Evolutionary conservation across 2,329 filamentous ascomycete species (phyloP).

Genomic region (Fusarium beomiforme): DNA sequence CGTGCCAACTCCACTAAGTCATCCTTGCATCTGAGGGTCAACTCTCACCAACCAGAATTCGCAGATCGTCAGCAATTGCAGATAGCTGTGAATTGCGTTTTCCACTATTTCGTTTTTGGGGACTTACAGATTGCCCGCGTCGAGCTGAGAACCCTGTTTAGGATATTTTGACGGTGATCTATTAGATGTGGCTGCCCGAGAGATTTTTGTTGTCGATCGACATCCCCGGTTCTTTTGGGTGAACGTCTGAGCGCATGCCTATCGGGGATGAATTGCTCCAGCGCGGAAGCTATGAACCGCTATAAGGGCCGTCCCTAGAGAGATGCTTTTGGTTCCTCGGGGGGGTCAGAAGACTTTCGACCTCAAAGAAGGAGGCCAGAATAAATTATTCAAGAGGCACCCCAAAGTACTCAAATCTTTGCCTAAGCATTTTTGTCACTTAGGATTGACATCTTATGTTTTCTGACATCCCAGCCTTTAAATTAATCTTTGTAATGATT

Average conservation of each 20-base stretch:
- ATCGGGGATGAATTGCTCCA: conserved; percentile 18
- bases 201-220: conserved; percentile 22
- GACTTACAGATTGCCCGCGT: conserved; percentile 5
- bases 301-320: conserved; percentile 38
- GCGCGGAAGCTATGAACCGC: conserved; percentile 30
- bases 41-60: conserved; percentile 23
- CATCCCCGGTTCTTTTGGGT: not conserved
- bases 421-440: too few relatives aligned
- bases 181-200: conserved; percentile 2
- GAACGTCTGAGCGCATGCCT: conserved; percentile 16
- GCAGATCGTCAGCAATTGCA: conserved; percentile 27
- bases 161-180: not conserved
- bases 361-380: too few relatives aligned
- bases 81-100: conserved; percentile 9
- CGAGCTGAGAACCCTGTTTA: conserved; percentile 21
- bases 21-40: conserved; percentile 16
- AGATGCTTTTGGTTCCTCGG: too few relatives aligned
- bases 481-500: not conserved
- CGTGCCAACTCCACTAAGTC: conserved; percentile 9
- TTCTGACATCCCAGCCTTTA: too few relatives aligned
- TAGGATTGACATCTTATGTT: too few relatives aligned
- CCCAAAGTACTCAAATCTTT: too few relatives aligned
- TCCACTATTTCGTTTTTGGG: conserved; percentile 10
- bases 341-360: too few relatives aligned
- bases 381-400: too few relatives aligned